Evolutionary conservation across 2,329 filamentous ascomycete genomes (phyloP), one percentile per base, ranked within the genome.

Genomic region (Cordyceps sp.): DNA sequence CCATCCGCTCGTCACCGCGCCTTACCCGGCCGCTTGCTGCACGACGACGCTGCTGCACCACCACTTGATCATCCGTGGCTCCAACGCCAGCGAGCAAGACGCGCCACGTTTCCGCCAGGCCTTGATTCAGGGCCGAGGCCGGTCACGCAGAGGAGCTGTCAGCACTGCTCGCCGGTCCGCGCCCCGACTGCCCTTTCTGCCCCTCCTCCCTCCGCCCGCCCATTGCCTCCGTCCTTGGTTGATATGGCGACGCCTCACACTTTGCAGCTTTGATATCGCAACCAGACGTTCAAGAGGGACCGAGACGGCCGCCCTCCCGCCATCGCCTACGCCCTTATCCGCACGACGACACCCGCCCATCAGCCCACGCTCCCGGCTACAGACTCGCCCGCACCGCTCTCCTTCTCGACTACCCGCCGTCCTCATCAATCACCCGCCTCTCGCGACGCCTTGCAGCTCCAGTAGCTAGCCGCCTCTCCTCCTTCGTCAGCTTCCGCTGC

Each of bases 91-190:
- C 23, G 16, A 26, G 15, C 17, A 16, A n/a, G 6, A 22, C 16
- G 33, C 19, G 30, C 27, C 30, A 30, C 33, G 33, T 35, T 26
- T 26, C 22, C 18, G n/a, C 14, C 5, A 22, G 6, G 30, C 20
- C 17, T 13, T 30, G 33, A 35, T 32, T 32, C 26, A 28, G 12
- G 5, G 17, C 20, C 7, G 15, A 19, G 14, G 20, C 30, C 26
- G 16, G 26, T 32, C 25, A 18, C 33, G 33, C 28, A 22, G n/a
- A n/a, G 10, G 18, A 34, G 33, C 33, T 20, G 24, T 9, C 19
- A 30, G 23, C 33, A 22, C 23, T 14, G 19, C 30, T 31, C n/a
- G 30, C 6, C 13, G 5, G 8, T 17, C 23, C 15, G 7, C 15
- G n/a, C 26, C 26, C 26, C 13, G 13, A 6, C 26, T 14, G 12